A percentile compares a stretch with the other conserved stretches of the same genome.
Conservation (phyloP, 345 rosid species). For the Arabis alpina region DNA sequence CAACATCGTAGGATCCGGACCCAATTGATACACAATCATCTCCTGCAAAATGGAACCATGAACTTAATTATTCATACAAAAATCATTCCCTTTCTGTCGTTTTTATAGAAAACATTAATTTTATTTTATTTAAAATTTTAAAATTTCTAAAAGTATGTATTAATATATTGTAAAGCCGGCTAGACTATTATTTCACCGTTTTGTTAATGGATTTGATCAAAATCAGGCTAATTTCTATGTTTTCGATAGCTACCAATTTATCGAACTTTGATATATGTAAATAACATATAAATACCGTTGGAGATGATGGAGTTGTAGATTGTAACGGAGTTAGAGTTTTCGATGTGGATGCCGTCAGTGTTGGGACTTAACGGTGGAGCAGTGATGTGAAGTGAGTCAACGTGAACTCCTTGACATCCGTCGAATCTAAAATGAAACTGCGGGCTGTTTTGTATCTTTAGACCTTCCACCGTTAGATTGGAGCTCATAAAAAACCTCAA, state of each 20-base stretch:
- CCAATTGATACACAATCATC: conserved; percentile 98
- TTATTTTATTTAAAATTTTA: not conserved
- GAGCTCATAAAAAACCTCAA: conserved; percentile 72
- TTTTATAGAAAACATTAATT: not conserved
- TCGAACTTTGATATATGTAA: not conserved
- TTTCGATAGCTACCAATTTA: not conserved
- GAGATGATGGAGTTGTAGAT: conserved; percentile 86
- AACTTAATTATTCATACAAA: conserved; percentile 21
- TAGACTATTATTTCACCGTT: not conserved
- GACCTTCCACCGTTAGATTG: conserved; percentile 71
- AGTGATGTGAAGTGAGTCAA: conserved; percentile 61
- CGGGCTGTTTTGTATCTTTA: conserved; percentile 70
- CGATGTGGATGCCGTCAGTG: conserved; percentile 92
- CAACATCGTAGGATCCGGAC: conserved; percentile 80
- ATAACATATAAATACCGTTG: conserved; percentile 54
- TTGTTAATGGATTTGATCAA: not conserved
- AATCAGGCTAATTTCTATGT: not conserved
- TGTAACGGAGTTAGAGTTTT: conserved; percentile 59
- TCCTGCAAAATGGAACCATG: conserved; percentile 51
- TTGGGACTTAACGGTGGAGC: conserved; percentile 88
- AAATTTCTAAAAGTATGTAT: not conserved
- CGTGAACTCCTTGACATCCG: conserved; percentile 53
- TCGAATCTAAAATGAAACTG: conserved; percentile 85
- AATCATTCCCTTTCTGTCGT: not conserved
- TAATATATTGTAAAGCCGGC: not conserved